These are phyloP conservation scores for Penicillium mononematosum DNA, from an alignment of 495 filamentous ascomycete genomes.

Conservation along the genomic window DNA sequence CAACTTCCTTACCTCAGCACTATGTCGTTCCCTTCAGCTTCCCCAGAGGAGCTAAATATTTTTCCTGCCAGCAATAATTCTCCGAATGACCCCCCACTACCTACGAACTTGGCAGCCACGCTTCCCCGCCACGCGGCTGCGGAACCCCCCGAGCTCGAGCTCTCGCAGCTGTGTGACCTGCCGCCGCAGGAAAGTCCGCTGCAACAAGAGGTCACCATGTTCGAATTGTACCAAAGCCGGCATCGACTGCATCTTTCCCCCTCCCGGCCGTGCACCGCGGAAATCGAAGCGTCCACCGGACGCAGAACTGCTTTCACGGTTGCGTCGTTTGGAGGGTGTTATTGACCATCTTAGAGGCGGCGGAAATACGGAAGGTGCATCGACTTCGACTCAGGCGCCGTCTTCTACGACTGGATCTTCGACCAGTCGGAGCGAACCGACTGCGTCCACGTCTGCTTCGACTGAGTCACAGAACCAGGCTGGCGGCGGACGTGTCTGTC, in stretches of 20 bases:
- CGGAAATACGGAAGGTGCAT: slow-evolving; percentile 12
- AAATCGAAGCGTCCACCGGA: slow-evolving; percentile 66
- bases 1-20: slow-evolving; percentile 5
- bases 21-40: slow-evolving; percentile 37
- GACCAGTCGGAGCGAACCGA: neutral
- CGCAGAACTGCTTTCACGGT: slow-evolving; percentile 71
- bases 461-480: slow-evolving; percentile 12
- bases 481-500: slow-evolving; percentile 24
- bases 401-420: slow-evolving; percentile 8
- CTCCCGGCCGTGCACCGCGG: slow-evolving; percentile 75
- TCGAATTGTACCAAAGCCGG: slow-evolving; percentile 77
- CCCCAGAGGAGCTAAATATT: slow-evolving; percentile 24
- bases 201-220: slow-evolving; percentile 82
- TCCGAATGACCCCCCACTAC: slow-evolving; percentile 13
- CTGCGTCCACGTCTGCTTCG: neutral
- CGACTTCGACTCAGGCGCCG: slow-evolving; percentile 9
- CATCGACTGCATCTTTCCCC: slow-evolving; percentile 80
- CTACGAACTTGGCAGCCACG: slow-evolving; percentile 18
- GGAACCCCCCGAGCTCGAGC: slow-evolving; percentile 33
- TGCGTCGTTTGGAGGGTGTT: slow-evolving; percentile 78
- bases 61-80: slow-evolving; percentile 24
- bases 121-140: slow-evolving; percentile 16
- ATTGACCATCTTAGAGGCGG: slow-evolving; percentile 61
- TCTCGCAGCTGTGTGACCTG: slow-evolving; percentile 82
- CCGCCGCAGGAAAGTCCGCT: slow-evolving; percentile 79